Evolutionary conservation across 495 filamentous ascomycete species (phyloP).

Genomic region (Xylaria telfairii): DNA sequence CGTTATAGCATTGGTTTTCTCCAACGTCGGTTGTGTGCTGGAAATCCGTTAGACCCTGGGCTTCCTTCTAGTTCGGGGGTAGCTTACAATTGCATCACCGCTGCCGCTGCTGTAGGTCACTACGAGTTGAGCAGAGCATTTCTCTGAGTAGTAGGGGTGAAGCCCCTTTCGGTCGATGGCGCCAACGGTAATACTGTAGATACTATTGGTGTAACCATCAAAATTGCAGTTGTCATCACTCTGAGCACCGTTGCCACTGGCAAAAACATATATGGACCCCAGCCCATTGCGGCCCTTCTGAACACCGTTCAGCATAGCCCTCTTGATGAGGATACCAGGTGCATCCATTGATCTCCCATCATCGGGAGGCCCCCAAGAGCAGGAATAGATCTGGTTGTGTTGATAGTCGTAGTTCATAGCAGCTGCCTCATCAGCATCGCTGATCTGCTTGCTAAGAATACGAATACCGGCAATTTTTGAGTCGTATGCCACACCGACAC

Average conservation of each 20-base stretch:
- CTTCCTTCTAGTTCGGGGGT: neutral
- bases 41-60: slow-evolving; percentile 28
- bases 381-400: slow-evolving; percentile 95
- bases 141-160: slow-evolving; percentile 93
- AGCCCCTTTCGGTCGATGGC: slow-evolving; percentile 84
- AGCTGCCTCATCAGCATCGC: slow-evolving; percentile 88
- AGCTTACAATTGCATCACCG: slow-evolving; percentile 74
- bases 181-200: slow-evolving; percentile 96
- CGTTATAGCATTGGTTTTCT: slow-evolving; percentile 71
- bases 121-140: slow-evolving; percentile 92
- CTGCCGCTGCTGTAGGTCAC: slow-evolving; percentile 95
- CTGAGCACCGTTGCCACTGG: slow-evolving; percentile 91
- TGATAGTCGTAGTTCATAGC: slow-evolving; percentile 92
- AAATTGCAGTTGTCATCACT: slow-evolving; percentile 97
- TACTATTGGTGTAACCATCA: slow-evolving; percentile 98
- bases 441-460: slow-evolving; percentile 88
- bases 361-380: slow-evolving; percentile 96
- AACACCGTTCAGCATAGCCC: slow-evolving; percentile 89
- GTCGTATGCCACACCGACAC: slow-evolving; percentile 92
- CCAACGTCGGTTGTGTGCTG: slow-evolving; percentile 95
- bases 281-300: slow-evolving; percentile 82
- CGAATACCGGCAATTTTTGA: slow-evolving; percentile 88
- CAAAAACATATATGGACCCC: slow-evolving; percentile 97
- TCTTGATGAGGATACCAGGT: slow-evolving; percentile 84
- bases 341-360: slow-evolving; percentile 93